Percentiles rank a stretch among this genome's conserved stretches.
Conservation (phyloP, 2,329 filamentous ascomycete genomes). For the Nemania sp. region DNA sequence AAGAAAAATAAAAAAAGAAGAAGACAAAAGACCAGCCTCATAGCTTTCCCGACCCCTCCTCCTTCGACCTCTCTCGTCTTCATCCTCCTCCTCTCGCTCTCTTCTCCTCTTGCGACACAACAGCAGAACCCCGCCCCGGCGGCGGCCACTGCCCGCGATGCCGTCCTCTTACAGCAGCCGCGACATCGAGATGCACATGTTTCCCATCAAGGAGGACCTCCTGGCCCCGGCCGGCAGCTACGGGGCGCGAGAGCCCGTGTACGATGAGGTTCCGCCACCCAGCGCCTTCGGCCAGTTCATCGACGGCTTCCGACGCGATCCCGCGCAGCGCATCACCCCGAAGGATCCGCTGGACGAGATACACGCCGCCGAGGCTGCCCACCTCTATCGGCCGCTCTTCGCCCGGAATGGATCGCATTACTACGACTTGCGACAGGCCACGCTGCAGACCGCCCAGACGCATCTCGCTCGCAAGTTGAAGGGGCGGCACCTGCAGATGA, state of each 20-base stretch:
- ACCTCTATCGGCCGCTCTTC: conserved; percentile 36
- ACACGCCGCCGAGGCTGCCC: conserved; percentile 38
- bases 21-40: too few relatives aligned
- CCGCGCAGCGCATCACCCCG: conserved; percentile 53
- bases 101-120: not conserved
- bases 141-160: conserved; percentile 43
- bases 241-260: conserved; percentile 56
- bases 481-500: conserved; percentile 91
- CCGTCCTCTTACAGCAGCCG: conserved; percentile 36
- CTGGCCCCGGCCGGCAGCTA: conserved; percentile 54
- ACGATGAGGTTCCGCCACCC: conserved; percentile 45
- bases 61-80: too few relatives aligned
- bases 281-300: conserved; percentile 51
- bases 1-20: too few relatives aligned
- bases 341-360: conserved; percentile 46
- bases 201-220: conserved; percentile 63
- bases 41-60: too few relatives aligned
- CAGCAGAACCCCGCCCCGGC: conserved; percentile 24
- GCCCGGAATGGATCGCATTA: conserved; percentile 43
- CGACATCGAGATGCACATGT: conserved; percentile 59
- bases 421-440: conserved; percentile 60
- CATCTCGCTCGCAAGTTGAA: conserved; percentile 79
- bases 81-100: too few relatives aligned
- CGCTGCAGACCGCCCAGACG: conserved; percentile 76
- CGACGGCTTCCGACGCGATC: conserved; percentile 68